Conservation (phyloP, 805 yeast species). For the Ogataea dorogensis region DNA sequence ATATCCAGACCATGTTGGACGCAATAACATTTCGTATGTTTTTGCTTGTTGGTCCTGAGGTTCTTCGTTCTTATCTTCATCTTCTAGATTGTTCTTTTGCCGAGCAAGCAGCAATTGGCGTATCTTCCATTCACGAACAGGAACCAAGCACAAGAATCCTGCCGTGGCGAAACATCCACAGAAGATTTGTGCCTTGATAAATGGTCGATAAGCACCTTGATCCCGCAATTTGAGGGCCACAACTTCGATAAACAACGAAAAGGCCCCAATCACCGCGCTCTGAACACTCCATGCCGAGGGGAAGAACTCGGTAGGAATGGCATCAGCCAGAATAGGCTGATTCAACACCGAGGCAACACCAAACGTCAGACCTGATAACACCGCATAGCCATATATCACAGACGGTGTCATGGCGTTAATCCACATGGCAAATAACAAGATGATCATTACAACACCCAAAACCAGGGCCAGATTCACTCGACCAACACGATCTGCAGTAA, state of each 20-base stretch:
- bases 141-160: slow-evolving; percentile 39
- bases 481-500: slow-evolving; percentile 45
- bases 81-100: slow-evolving; percentile 9
- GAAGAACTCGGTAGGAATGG: slow-evolving; percentile 26
- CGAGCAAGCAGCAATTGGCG: slow-evolving; percentile 32
- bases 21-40: slow-evolving; percentile 19
- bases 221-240: slow-evolving; percentile 30
- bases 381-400: slow-evolving; percentile 36
- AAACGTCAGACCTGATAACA: slow-evolving; percentile 43
- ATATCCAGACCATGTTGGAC: slow-evolving; percentile 19
- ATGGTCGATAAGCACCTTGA: slow-evolving; percentile 37
- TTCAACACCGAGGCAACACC: slow-evolving; percentile 42
- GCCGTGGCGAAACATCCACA: slow-evolving; percentile 53
- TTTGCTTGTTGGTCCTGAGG: slow-evolving; percentile 12
- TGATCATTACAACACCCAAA: slow-evolving; percentile 30
- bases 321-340: slow-evolving; percentile 33
- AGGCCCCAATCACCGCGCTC: slow-evolving; percentile 29
- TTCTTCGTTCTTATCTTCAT: slow-evolving; percentile 1
- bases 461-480: slow-evolving; percentile 46
- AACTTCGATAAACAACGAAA: slow-evolving; percentile 31
- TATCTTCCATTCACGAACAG: slow-evolving; percentile 53
- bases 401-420: slow-evolving; percentile 33
- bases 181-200: slow-evolving; percentile 57
- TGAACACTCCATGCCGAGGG: slow-evolving; percentile 34
- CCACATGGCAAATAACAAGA: slow-evolving; percentile 49